These are phyloP conservation scores for Wolfiporia cocos DNA, from an alignment of 1,284 basidiomycete species.

Conservation along the genomic window DNA sequence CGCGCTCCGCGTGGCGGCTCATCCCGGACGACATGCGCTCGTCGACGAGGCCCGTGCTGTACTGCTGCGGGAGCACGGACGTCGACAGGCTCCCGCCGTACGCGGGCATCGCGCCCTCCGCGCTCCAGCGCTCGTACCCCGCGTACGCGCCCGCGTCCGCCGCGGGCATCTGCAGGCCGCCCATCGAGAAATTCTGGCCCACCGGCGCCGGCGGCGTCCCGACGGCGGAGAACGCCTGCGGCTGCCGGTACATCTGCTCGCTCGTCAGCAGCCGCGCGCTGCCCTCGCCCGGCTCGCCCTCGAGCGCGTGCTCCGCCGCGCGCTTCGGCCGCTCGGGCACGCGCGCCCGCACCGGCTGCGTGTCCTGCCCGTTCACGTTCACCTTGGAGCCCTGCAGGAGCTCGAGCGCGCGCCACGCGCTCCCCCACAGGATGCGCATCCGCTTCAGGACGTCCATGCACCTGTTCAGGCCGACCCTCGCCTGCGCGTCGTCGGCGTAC, in stretches of 20 bases:
- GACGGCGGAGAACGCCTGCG: conserved; percentile 13
- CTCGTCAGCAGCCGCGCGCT: conserved; percentile 13
- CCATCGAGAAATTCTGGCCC: conserved; percentile 16
- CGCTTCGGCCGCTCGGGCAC: conserved; percentile 17
- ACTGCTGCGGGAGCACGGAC: conserved; percentile 61
- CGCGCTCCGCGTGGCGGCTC: conserved; percentile 16
- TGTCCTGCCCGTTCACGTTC: conserved; percentile 21
- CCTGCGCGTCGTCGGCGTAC: conserved; percentile 63
- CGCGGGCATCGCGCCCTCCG: conserved; percentile 30
- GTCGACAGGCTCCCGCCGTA: conserved; percentile 49
- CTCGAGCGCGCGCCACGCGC: conserved; percentile 68
- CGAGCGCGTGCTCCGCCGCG: conserved; percentile 16
- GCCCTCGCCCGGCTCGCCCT: conserved; percentile 11
- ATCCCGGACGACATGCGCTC: conserved; percentile 17
- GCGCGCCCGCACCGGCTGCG: conserved; percentile 8
- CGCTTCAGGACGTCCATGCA: conserved; percentile 65
- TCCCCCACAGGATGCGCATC: conserved; percentile 75
- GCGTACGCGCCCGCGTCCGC: conserved; percentile 23
- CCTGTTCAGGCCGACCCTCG: conserved; percentile 53
- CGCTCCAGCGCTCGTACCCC: conserved; percentile 47
- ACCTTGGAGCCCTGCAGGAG: conserved; percentile 64
- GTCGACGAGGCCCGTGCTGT: conserved; percentile 61
- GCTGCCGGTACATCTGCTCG: conserved; percentile 17
- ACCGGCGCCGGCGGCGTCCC: conserved; percentile 5
- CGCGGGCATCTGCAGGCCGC: conserved; percentile 15